Base-by-base conservation (phyloP, 2,329 filamentous ascomycete species). In the Paramyrothecium sp. region DNA sequence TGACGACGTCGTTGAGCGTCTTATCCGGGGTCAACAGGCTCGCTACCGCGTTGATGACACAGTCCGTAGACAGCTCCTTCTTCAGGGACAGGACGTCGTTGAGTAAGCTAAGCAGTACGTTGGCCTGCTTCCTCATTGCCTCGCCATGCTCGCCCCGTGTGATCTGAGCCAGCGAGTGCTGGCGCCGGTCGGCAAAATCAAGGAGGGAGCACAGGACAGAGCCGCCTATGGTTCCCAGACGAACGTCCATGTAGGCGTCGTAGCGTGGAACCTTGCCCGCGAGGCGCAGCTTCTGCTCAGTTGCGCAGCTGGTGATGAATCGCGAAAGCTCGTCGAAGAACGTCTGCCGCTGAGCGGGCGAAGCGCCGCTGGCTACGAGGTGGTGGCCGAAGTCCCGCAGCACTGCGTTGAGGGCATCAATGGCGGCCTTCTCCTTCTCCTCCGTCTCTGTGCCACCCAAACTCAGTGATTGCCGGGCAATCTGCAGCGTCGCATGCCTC, bases 11-110 rank as follows among this genome's bases (percentile, higher is more conserved):
- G 20, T 66, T 65, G n/a, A 71, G 34, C 1, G 56, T 54, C 49
- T 54, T 64, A 7, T 57, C 65, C 30, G 62, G 58, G 13, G 57
- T 44, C 54, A 72, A 56, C 7, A 70, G 58, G 30, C 66, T 53
- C 2, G 68, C 56, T 16, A 73, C 61, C 22, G 65, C 69, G 38
- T 71, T 72, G 54, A 73, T 63, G 22, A 65, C 60, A 53, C 70
- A 68, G 17, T 53, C 61, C 3, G 62, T 60, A 17, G 52, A 21
- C 41, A 73, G 55, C 53, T 73, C 70, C 59, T 73, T 73, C 53
- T 69, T 72, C 26, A 73, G 51, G 1, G 71, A 73, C 8, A 73
- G 52, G 3, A 67, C 34, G 21, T 72, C 71, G 34, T 73, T 72
- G n/a, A 67, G 19, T n/a, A 72, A 49, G 52, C 62, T 60, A 7